Evolutionary conservation across 73 alveolate species (phyloP).

Genomic region (Tetrahymena thermophila): DNA sequence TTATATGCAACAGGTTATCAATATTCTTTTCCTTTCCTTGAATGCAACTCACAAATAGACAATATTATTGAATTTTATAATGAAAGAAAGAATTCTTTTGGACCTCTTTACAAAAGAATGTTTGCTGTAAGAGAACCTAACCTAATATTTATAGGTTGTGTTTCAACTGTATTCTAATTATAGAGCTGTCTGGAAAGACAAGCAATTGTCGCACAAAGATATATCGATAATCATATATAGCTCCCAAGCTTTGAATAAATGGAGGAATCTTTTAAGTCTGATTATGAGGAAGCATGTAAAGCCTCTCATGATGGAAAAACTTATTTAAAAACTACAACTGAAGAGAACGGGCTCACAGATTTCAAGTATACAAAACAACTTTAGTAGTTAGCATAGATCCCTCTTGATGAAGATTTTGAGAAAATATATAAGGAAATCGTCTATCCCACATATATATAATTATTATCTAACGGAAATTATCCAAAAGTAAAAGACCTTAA

Average conservation of each 20-base stretch:
- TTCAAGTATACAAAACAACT: neutral
- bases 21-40: neutral
- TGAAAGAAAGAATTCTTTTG: neutral
- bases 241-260: neutral
- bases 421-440: neutral
- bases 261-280: neutral
- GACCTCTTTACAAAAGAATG: neutral
- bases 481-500: neutral
- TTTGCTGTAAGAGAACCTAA: neutral
- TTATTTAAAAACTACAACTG: neutral
- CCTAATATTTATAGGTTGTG: neutral
- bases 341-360: neutral
- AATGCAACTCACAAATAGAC: neutral
- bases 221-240: neutral
- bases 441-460: neutral
- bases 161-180: neutral
- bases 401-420: neutral
- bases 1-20: neutral
- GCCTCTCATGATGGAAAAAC: neutral
- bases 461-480: neutral
- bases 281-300: neutral
- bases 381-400: neutral
- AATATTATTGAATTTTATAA: neutral
- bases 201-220: neutral
- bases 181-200: neutral